phyloP scores from a whole-genome alignment of 805 yeast species.

The Barnettozyma vustinii region DNA sequence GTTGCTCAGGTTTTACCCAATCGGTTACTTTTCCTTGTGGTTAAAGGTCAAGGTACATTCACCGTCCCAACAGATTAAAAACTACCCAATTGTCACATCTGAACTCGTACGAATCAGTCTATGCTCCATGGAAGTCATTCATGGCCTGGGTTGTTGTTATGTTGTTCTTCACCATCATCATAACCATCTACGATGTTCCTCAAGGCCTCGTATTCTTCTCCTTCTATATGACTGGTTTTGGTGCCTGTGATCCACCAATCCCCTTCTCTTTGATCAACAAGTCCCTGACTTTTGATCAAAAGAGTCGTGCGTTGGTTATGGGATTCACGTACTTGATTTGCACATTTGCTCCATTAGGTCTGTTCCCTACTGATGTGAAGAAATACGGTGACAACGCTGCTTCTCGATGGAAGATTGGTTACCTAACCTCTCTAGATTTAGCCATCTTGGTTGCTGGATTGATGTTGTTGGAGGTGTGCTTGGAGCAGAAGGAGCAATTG shows the following conservation, averaged over 20 bases:
- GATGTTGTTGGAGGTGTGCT: no score
- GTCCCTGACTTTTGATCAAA: slow-evolving; percentile 47
- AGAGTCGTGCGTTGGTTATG: slow-evolving; percentile 46
- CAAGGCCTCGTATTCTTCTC: slow-evolving; percentile 55
- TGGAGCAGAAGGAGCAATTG: no score
- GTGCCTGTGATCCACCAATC: slow-evolving; percentile 56
- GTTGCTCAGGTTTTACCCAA: no score
- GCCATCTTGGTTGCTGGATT: background rate
- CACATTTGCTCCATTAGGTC: background rate
- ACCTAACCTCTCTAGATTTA: background rate
- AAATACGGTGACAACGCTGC: slow-evolving; percentile 3
- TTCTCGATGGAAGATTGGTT: slow-evolving; percentile 9
- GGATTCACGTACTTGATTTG: slow-evolving; percentile 35
- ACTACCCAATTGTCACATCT: no score
- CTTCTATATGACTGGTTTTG: slow-evolving; percentile 47
- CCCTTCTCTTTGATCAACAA: slow-evolving; percentile 52
- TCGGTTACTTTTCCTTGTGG: no score
- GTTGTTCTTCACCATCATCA: no score
- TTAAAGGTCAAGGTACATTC: no score
- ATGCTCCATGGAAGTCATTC: no score
- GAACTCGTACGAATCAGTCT: no score
- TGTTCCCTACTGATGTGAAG: slow-evolving; percentile 6
- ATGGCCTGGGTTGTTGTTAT: no score
- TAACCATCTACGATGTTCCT: slow-evolving; percentile 33
- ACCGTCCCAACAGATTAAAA: no score